Conservation (phyloP, 257 asterid genomes). For the Solanum pimpinellifolium region DNA sequence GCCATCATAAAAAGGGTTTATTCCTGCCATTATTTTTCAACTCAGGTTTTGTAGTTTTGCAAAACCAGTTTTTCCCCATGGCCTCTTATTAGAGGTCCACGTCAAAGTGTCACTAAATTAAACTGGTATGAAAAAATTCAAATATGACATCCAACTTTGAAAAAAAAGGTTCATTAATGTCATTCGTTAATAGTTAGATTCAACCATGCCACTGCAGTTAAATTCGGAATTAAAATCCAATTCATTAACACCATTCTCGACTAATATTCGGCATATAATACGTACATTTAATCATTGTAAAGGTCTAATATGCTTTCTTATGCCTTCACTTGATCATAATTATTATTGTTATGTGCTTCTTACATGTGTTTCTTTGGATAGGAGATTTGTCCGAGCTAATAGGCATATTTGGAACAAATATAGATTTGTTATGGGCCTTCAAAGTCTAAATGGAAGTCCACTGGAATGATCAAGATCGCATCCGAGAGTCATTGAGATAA, state of each 20-base stretch:
- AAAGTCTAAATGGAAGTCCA: not conserved
- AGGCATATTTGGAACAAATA: not conserved
- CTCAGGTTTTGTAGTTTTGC: not conserved
- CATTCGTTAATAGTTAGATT: not conserved
- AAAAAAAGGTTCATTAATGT: not conserved
- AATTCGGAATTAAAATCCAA: not conserved
- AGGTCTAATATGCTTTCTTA: not conserved
- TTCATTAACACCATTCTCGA: not conserved
- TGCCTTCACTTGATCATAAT: not conserved
- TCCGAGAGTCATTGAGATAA: not conserved
- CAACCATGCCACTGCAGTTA: not conserved
- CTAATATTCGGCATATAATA: not conserved
- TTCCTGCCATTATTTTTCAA: not conserved
- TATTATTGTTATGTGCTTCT: not conserved
- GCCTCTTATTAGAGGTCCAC: not conserved
- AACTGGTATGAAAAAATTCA: not conserved
- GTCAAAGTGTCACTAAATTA: not conserved
- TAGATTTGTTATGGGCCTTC: not conserved
- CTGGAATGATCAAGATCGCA: not conserved
- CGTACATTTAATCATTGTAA: not conserved
- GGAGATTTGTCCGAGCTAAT: not conserved
- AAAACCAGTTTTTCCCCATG: not conserved
- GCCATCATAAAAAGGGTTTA: not conserved
- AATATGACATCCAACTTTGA: not conserved
- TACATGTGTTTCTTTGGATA: not conserved